Percentiles rank a stretch among this genome's conserved stretches.
Conservation (phyloP, 805 yeast species). For the Saccharomycopsis sp. region DNA sequence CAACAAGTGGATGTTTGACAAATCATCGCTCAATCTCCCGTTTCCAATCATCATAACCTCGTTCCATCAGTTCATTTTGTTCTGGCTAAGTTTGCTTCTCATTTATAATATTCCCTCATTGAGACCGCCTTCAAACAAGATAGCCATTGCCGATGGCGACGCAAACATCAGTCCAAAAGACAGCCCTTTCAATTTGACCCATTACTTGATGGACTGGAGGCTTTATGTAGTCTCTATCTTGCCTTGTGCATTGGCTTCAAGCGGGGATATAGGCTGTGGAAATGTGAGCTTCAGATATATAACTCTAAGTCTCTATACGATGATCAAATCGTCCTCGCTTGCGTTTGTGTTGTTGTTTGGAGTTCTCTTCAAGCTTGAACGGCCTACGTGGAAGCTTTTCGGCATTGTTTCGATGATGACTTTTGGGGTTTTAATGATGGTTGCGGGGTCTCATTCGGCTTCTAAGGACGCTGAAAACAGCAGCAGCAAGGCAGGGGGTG, state of each 20-base stretch:
- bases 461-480: slow-evolving; percentile 5
- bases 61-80: slow-evolving; percentile 71
- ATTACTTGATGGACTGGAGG: slow-evolving; percentile 28
- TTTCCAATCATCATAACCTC: slow-evolving; percentile 84
- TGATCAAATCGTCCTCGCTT: slow-evolving; percentile 84
- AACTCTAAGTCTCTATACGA: slow-evolving; percentile 79
- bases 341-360: slow-evolving; percentile 89
- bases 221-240: slow-evolving; percentile 50
- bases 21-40: slow-evolving; percentile 60
- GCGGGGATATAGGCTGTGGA: slow-evolving; percentile 91
- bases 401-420: slow-evolving; percentile 75
- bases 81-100: slow-evolving; percentile 43
- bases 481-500: slow-evolving; percentile 22
- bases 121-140: slow-evolving; percentile 31
- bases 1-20: slow-evolving; percentile 96
- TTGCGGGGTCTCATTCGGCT: slow-evolving; percentile 35
- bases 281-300: slow-evolving; percentile 77
- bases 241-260: slow-evolving; percentile 83
- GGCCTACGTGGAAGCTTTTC: slow-evolving; percentile 58
- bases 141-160: slow-evolving; percentile 16
- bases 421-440: slow-evolving; percentile 84
- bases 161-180: slow-evolving; percentile 13
- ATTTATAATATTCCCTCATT: slow-evolving; percentile 42
- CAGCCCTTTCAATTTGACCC: slow-evolving; percentile 11
- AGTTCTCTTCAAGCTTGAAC: slow-evolving; percentile 71